These are phyloP conservation scores for Aureobasidium namibiae DNA, from an alignment of 2,329 filamentous ascomycete genomes.

Conservation along the genomic window DNA sequence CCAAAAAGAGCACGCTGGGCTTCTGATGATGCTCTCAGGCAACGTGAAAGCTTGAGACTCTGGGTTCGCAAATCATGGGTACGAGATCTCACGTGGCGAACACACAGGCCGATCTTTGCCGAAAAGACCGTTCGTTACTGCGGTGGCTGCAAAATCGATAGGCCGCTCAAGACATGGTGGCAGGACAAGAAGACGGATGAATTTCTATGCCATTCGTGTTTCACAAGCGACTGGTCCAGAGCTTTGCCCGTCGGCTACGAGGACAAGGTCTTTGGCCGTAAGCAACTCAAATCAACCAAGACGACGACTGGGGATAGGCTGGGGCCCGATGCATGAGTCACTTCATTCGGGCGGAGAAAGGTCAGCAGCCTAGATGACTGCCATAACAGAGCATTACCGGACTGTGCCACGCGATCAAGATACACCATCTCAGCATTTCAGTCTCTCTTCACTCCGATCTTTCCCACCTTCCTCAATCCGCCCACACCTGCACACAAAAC, in stretches of 20 bases:
- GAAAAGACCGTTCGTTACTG: neutral
- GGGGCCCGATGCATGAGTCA: neutral
- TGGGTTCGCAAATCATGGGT: neutral
- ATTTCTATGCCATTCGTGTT: neutral
- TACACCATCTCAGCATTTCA: neutral
- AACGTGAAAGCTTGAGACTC: neutral
- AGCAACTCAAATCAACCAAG: neutral
- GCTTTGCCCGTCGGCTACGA: neutral
- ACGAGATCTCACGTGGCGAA: neutral
- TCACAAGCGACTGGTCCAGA: neutral
- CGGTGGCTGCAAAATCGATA: neutral
- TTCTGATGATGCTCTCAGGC: neutral
- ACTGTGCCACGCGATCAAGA: neutral
- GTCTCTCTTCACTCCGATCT: conserved; percentile 3
- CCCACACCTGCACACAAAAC: neutral
- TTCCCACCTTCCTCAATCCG: neutral
- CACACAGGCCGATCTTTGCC: neutral
- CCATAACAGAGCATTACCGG: neutral
- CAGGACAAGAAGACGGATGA: neutral
- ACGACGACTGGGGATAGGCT: neutral
- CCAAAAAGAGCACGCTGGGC: neutral
- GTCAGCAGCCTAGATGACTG: no score
- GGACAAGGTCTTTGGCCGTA: neutral
- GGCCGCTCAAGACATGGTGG: neutral
- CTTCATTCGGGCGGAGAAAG: neutral